Evolutionary conservation across 2,329 filamentous ascomycete species (phyloP).

Genomic region (Ceratocystis smalleyi): DNA sequence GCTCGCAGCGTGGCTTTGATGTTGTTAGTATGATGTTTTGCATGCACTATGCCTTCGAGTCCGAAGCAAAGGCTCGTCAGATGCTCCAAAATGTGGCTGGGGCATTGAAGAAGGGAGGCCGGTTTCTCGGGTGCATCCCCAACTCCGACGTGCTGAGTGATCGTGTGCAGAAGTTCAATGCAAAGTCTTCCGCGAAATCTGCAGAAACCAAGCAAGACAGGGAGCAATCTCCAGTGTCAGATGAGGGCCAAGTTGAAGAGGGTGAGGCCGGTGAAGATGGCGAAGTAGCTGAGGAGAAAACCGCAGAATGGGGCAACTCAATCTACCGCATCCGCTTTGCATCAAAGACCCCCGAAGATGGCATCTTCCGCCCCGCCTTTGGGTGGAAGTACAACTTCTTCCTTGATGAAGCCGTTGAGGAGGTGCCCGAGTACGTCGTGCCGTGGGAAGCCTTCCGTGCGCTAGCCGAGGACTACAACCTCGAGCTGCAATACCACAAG

Average conservation of each 20-base stretch:
- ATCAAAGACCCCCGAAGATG: conserved; percentile 65
- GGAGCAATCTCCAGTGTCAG: conserved; percentile 23
- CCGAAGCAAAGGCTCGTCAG: conserved; percentile 69
- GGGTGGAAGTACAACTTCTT: conserved; percentile 98
- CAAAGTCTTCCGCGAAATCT: conserved; percentile 20
- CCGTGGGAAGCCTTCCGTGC: conserved; percentile 97
- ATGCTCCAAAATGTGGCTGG: conserved; percentile 92
- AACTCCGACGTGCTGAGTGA: conserved; percentile 81
- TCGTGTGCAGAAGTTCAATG: conserved; percentile 61
- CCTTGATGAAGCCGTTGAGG: conserved; percentile 87
- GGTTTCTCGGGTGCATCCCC: conserved; percentile 91
- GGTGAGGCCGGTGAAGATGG: conserved; percentile 30
- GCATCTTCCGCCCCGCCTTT: conserved; percentile 83
- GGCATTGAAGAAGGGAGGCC: conserved; percentile 78
- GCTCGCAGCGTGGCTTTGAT: conserved; percentile 66
- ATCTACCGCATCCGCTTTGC: conserved; percentile 88
- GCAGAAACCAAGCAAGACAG: conserved; percentile 15
- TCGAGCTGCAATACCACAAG: conserved; percentile 88
- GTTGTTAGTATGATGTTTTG: conserved; percentile 99
- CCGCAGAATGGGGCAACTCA: conserved; percentile 77
- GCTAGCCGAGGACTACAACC: conserved; percentile 87
- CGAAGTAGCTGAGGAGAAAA: conserved; percentile 45
- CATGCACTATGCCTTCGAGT: conserved; percentile 97
- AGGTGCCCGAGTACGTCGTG: conserved; percentile 92
- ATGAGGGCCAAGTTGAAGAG: conserved; percentile 22